A percentile compares a stretch with the other conserved stretches of the same genome.
Conservation (phyloP, 371 early-diverging fungal genomes). For the Apophysomyces trapeziformis region DNA sequence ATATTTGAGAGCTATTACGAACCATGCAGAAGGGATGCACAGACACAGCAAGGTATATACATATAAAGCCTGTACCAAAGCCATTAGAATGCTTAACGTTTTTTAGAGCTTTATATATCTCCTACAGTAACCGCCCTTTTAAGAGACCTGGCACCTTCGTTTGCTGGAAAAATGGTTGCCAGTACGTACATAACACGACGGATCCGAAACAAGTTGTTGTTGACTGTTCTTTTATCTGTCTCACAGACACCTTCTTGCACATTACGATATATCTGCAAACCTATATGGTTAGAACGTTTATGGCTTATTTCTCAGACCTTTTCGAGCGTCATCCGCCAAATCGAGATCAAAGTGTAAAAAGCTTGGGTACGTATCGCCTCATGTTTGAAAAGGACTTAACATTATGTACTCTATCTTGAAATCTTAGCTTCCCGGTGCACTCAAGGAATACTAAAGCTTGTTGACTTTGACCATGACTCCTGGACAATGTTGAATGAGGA, state of each 20-base stretch:
- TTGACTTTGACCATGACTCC: neutral
- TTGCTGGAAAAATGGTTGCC: neutral
- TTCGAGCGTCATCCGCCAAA: neutral
- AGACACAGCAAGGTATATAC: neutral
- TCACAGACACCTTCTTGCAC: neutral
- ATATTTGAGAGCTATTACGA: neutral
- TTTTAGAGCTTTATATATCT: neutral
- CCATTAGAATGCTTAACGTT: neutral
- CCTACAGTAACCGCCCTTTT: neutral
- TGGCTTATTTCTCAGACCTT: neutral
- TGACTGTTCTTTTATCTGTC: neutral
- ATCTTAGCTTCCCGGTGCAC: neutral
- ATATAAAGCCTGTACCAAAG: neutral
- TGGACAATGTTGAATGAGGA: neutral
- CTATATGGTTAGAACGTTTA: slow-evolving; percentile 1
- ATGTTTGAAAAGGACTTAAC: neutral
- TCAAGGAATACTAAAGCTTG: neutral
- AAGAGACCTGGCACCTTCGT: neutral
- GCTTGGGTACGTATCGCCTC: neutral
- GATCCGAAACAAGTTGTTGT: neutral
- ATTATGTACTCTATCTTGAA: neutral
- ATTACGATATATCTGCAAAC: neutral
- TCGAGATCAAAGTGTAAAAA: neutral
- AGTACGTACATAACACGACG: neutral
- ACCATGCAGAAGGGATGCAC: neutral